Percentiles rank a stretch among this genome's conserved stretches.
Evolutionary conservation across 2,329 filamentous ascomycete genomes (phyloP).

Genomic region (Xylaria sp.): DNA sequence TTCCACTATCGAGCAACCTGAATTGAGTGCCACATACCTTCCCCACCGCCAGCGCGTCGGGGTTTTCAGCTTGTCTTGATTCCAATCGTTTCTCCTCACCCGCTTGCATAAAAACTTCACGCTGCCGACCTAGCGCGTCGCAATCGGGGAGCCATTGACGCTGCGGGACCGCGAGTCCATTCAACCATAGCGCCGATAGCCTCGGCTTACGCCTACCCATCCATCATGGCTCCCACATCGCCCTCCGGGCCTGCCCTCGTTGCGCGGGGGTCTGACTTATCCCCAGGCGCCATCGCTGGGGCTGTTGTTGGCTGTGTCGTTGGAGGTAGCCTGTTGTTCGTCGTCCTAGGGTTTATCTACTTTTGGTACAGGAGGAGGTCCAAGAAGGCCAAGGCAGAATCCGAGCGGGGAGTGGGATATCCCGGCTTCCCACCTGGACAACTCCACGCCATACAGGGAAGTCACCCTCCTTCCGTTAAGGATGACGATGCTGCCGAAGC

Average conservation of each 20-base stretch:
- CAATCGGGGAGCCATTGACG: not conserved
- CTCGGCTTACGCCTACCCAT: constrained; percentile 10
- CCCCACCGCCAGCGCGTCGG: constrained; percentile 5
- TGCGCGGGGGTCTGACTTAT: constrained; percentile 30
- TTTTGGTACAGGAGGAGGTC: constrained; percentile 35
- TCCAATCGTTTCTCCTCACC: not conserved
- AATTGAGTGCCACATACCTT: constrained; percentile 15
- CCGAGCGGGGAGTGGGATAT: constrained; percentile 1
- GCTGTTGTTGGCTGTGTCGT: constrained; percentile 37
- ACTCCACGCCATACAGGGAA: constrained; percentile 7
- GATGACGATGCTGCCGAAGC: constrained; percentile 22
- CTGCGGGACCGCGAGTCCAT: not conserved
- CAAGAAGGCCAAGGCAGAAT: constrained; percentile 27
- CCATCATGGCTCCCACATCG: constrained; percentile 26
- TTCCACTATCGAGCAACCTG: too few species aligned
- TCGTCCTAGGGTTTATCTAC: constrained; percentile 39
- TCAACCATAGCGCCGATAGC: constrained; percentile 6
- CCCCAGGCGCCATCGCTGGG: constrained; percentile 37
- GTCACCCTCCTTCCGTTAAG: constrained; percentile 21
- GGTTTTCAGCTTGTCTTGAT: constrained; percentile 4
- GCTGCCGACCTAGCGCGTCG: not conserved
- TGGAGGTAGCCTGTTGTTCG: constrained; percentile 33
- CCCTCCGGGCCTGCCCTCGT: constrained; percentile 22
- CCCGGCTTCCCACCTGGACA: constrained; percentile 19
- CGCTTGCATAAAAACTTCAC: constrained; percentile 5